A percentile compares a stretch with the other conserved stretches of the same genome.
Evolutionary conservation across 1,284 basidiomycete species (phyloP).

Genomic region (Cutaneotrichosporon daszewskae): DNA sequence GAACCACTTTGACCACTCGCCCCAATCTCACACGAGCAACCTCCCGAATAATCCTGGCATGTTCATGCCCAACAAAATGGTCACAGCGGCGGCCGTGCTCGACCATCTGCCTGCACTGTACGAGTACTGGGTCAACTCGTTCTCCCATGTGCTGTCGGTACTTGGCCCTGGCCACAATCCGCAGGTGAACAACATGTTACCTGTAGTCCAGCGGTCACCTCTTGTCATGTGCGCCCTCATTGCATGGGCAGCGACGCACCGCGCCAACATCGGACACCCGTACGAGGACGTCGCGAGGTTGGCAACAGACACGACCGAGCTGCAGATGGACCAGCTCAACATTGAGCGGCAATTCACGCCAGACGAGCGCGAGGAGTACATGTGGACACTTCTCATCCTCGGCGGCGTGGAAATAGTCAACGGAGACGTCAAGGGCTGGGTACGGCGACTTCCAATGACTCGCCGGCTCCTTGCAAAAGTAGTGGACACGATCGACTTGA

Average conservation of each 20-base stretch:
- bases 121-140: slow-evolving; percentile 32
- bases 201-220: slow-evolving; percentile 24
- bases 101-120: slow-evolving; percentile 18
- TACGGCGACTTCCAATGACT: slow-evolving; percentile 15
- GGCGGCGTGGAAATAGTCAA: slow-evolving; percentile 29
- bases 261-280: slow-evolving; percentile 24
- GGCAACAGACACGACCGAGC: slow-evolving; percentile 26
- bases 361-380: slow-evolving; percentile 26
- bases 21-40: not conserved
- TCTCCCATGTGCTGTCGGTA: slow-evolving; percentile 29
- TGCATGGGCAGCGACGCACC: slow-evolving; percentile 30
- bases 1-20: not conserved
- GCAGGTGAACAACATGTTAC: slow-evolving; percentile 22
- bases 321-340: slow-evolving; percentile 23
- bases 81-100: slow-evolving; percentile 16
- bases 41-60: too few relatives aligned
- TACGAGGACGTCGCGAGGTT: slow-evolving; percentile 27
- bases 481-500: slow-evolving; percentile 14
- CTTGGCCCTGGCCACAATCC: slow-evolving; percentile 27
- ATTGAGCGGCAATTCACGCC: slow-evolving; percentile 16
- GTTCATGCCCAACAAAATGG: slow-evolving; percentile 15
- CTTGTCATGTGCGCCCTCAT: slow-evolving; percentile 29
- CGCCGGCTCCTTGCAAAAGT: slow-evolving; percentile 14
- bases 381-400: slow-evolving; percentile 31
- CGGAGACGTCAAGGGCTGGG: slow-evolving; percentile 22